Conservation (phyloP, 305 asterid genomes). For the Petunia hybrid region DNA sequence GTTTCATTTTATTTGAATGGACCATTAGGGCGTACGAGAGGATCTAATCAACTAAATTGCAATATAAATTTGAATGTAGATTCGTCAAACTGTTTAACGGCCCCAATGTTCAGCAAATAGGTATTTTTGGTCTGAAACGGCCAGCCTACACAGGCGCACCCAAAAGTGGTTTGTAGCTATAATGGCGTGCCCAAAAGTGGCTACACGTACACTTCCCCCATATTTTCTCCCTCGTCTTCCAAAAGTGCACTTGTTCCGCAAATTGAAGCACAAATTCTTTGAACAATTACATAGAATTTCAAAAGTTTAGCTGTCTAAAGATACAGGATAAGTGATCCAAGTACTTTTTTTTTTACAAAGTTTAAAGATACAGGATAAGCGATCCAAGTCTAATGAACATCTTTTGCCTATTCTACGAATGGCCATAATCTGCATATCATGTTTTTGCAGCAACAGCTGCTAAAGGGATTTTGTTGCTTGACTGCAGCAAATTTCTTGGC, state of each 20-base stretch:
- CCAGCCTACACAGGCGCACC: too few relatives aligned
- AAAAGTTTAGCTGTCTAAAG: background rate
- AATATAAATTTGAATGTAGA: too few relatives aligned
- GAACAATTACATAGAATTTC: background rate
- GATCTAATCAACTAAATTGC: too few relatives aligned
- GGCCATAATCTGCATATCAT: background rate
- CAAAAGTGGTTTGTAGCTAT: too few relatives aligned
- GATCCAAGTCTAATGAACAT: background rate
- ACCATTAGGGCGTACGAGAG: too few relatives aligned
- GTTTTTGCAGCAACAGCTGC: background rate
- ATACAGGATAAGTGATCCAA: background rate
- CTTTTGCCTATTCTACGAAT: background rate
- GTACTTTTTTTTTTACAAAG: background rate
- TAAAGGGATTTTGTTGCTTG: background rate
- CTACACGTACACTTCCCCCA: too few relatives aligned
- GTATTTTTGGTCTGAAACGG: too few relatives aligned
- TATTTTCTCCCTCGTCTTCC: background rate
- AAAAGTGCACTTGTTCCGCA: background rate
- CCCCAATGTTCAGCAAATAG: too few relatives aligned
- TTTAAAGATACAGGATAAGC: background rate
- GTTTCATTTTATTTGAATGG: too few relatives aligned
- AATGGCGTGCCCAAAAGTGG: too few relatives aligned
- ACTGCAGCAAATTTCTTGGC: background rate
- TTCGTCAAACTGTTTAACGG: too few relatives aligned
- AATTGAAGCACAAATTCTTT: background rate